Conservation (phyloP, 2,329 filamentous ascomycete genomes). For the Penicillium aurantiogriseum region DNA sequence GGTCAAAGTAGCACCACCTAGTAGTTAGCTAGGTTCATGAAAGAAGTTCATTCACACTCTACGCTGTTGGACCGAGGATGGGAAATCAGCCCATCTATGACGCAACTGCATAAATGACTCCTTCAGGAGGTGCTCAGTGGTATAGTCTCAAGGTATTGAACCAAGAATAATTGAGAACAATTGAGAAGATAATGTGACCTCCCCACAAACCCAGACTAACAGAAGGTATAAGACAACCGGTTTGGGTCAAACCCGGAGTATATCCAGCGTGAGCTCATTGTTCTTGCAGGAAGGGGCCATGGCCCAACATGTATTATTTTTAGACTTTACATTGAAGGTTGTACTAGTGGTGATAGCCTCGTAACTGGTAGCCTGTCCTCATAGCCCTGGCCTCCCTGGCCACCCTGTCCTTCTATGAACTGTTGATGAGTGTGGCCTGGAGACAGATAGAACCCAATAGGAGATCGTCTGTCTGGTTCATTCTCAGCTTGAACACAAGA, state of each 20-base stretch:
- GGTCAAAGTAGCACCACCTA: constrained; percentile 9
- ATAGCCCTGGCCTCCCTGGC: neutral
- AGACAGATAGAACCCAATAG: neutral
- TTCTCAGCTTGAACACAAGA: neutral
- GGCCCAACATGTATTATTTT: constrained; percentile 5
- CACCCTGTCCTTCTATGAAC: neutral
- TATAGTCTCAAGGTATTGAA: neutral
- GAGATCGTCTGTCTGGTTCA: neutral
- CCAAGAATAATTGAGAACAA: neutral
- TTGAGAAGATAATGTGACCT: neutral
- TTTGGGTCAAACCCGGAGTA: constrained; percentile 3
- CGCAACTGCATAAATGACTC: neutral
- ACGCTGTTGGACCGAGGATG: neutral
- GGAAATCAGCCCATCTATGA: neutral
- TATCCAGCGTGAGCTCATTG: neutral
- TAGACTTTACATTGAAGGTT: constrained; percentile 2
- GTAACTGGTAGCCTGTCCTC: neutral
- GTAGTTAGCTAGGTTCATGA: constrained; percentile 1
- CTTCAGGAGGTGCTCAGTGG: neutral
- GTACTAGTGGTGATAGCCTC: neutral
- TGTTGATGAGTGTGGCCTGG: neutral
- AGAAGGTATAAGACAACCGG: neutral
- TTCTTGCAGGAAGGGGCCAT: neutral
- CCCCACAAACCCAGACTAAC: neutral
- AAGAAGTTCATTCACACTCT: neutral